phyloP scores from a whole-genome alignment of 129 eudicot species.

The Pulicaria dysenterica region DNA sequence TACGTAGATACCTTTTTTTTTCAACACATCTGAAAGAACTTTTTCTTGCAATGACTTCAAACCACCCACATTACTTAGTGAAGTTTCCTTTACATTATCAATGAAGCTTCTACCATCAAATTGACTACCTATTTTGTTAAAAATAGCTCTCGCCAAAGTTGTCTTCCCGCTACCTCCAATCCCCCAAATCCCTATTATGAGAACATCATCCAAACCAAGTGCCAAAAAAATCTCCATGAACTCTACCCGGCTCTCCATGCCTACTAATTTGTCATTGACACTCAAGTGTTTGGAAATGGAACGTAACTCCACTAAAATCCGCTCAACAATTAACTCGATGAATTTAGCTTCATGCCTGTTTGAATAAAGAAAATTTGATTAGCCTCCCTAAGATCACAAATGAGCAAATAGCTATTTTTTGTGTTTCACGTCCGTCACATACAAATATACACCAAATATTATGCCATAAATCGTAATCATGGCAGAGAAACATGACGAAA shows the following conservation, averaged over 20 bases:
- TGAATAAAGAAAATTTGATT: no score
- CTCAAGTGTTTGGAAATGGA: background rate
- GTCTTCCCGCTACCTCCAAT: constrained; percentile 16
- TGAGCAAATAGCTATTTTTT: no score
- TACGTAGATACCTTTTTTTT: background rate
- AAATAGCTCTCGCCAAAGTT: no score
- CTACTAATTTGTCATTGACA: background rate
- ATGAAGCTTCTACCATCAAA: background rate
- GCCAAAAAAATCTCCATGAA: background rate
- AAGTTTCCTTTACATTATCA: constrained; percentile 10
- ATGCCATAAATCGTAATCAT: no score
- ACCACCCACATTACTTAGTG: background rate
- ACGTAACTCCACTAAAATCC: constrained; percentile 10
- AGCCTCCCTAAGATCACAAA: no score
- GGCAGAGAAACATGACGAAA: no score
- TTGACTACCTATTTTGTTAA: background rate
- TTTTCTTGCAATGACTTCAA: no score
- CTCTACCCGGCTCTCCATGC: constrained; percentile 1
- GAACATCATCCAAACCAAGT: background rate
- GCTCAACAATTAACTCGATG: no score
- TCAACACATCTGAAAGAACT: background rate
- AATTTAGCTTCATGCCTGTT: no score
- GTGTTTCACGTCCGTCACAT: no score
- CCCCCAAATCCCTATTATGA: constrained; percentile 14
- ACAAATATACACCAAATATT: no score